Conservation (phyloP, 805 yeast species). For the Lipomyces yamadae region DNA sequence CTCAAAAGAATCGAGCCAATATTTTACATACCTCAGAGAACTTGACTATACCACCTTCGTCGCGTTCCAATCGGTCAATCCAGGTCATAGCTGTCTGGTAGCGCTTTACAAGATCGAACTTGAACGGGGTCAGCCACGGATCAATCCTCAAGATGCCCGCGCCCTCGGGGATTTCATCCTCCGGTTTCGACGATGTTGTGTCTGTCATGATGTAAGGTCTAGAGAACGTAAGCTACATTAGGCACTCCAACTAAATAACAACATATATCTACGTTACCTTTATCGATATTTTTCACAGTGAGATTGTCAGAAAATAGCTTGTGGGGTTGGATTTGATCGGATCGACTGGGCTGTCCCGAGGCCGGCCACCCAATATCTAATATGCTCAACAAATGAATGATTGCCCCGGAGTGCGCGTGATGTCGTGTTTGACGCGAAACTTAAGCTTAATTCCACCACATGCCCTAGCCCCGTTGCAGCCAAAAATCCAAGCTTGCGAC, state of each 20-base stretch:
- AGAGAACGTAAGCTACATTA: neutral
- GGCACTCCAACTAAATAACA: neutral
- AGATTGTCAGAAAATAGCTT: neutral
- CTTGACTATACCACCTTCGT: slow-evolving; percentile 67
- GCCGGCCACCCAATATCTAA: no score
- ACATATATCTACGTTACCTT: neutral
- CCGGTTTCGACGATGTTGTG: neutral
- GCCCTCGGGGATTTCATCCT: slow-evolving; percentile 15
- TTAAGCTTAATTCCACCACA: neutral
- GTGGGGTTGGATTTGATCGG: neutral
- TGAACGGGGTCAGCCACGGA: slow-evolving; percentile 84
- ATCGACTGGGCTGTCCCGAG: neutral
- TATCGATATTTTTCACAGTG: neutral
- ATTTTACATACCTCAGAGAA: slow-evolving; percentile 57
- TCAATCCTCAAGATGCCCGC: slow-evolving; percentile 65
- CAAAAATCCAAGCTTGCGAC: no score
- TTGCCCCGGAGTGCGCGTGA: slow-evolving; percentile 3
- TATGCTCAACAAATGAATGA: neutral
- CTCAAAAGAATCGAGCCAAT: neutral
- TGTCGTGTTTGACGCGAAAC: neutral
- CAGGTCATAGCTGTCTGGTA: slow-evolving; percentile 68
- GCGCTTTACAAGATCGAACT: slow-evolving; percentile 69
- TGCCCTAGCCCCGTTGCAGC: neutral
- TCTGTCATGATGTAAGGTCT: neutral
- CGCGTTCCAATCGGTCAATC: slow-evolving; percentile 57